These are phyloP conservation scores for Pichiaceae sp. DNA, from an alignment of 1,139 yeast species.

Conservation along the genomic window DNA sequence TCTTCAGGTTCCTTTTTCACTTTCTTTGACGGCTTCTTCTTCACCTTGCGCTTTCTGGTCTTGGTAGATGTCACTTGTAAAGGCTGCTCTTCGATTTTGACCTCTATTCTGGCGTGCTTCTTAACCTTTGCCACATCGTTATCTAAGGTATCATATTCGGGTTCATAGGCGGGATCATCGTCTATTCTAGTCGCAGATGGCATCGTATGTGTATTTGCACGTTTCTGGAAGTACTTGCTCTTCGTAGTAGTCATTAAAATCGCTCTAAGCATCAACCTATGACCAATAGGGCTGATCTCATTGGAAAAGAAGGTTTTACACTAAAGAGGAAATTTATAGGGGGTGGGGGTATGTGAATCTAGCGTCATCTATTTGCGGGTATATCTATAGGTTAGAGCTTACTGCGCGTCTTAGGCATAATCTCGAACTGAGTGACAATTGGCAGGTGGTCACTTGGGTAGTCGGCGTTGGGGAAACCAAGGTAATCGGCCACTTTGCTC, in stretches of 20 bases:
- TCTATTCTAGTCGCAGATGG: background rate
- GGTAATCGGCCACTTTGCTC: constrained; percentile 12
- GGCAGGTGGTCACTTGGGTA: constrained; percentile 40
- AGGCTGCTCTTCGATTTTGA: constrained; percentile 2
- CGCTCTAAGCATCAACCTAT: background rate
- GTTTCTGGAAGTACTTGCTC: constrained; percentile 3
- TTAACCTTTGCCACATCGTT: constrained; percentile 3
- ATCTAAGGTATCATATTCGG: constrained; percentile 5
- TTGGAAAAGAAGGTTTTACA: no score
- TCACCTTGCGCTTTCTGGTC: background rate
- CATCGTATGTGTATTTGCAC: background rate
- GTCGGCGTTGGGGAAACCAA: constrained; percentile 33
- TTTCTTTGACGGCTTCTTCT: constrained; percentile 1
- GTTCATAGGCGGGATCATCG: background rate
- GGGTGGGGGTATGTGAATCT: no score
- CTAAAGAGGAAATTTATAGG: no score
- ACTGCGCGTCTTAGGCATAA: background rate
- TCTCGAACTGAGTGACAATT: constrained; percentile 22
- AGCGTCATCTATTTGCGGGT: background rate
- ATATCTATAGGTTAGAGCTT: background rate
- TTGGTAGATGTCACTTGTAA: background rate
- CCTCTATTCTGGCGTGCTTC: constrained; percentile 3
- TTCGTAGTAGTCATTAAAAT: background rate
- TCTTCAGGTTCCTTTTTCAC: background rate
- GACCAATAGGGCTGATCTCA: background rate